Evolutionary conservation across 345 rosid species (phyloP).

Genomic region (Pugionium dolabratum): DNA sequence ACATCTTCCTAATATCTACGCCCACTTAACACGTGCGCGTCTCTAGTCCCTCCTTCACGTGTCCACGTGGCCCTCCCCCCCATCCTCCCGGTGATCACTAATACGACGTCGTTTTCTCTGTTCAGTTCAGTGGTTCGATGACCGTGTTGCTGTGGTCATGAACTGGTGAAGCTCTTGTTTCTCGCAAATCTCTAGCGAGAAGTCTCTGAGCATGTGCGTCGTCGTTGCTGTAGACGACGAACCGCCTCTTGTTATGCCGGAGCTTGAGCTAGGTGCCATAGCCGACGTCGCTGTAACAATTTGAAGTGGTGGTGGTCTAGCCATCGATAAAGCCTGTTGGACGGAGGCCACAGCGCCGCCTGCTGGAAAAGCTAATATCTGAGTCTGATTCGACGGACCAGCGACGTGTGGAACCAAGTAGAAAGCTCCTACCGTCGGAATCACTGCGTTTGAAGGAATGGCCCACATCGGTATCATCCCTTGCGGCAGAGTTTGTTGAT

Average conservation of each 20-base stretch:
- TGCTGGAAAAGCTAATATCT: conserved; percentile 63
- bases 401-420: conserved; percentile 56
- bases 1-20: conserved; percentile 38
- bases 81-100: conserved; percentile 6
- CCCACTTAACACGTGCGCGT: conserved; percentile 68
- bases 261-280: conserved; percentile 59
- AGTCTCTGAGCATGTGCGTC: conserved; percentile 67
- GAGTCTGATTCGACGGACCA: conserved; percentile 55
- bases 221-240: conserved; percentile 15
- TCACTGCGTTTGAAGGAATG: conserved; percentile 62
- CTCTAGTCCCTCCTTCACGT: conserved; percentile 44
- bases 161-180: conserved; percentile 66
- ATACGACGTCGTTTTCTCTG: conserved; percentile 4
- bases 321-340: conserved; percentile 49
- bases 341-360: conserved; percentile 52
- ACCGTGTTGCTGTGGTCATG: conserved; percentile 46
- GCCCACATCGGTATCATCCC: conserved; percentile 90
- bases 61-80: conserved; percentile 52
- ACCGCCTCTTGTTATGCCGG: conserved; percentile 40
- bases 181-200: conserved; percentile 73
- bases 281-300: conserved; percentile 38
- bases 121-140: conserved; percentile 51
- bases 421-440: conserved; percentile 59
- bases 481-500: conserved; percentile 46
- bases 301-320: conserved; percentile 29